Base-by-base conservation (phyloP, 1,284 basidiomycete genomes). In the Ceratobasidium sp. region DNA sequence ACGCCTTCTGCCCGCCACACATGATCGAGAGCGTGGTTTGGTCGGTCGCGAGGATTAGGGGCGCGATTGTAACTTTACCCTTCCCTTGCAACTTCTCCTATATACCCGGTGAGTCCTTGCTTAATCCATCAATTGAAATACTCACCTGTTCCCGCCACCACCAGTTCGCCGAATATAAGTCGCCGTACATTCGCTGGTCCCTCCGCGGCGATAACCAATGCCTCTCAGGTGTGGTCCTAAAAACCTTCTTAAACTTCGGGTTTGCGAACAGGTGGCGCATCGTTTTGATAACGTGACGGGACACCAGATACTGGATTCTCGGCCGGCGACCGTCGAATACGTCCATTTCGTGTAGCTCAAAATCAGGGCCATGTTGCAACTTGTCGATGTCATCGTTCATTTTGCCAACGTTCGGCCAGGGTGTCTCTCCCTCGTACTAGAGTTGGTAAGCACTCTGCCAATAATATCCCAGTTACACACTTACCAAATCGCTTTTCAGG, bases 21-120 rank as follows among this genome's bases (percentile, higher is more conserved):
- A 34, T 70, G n/a, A 59, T 70, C 17, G 68, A 57, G 2, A 70
- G 9, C 5, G 13, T 70, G 5, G 68, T 70, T n/a, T 70, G 32
- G 37, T 70, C 68, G 11, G 68, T 22, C 37, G 68, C 52, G 2
- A 70, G 5, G 32, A 70, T 70, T 34, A 70, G 15, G 15, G 34
- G 5, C 13, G 54, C 52, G 17, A 70, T 44, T 8, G 68, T 70
- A 2, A 34, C 68, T 6, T 25, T 29, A 7, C 56, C n/a, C 56
- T 29, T 59, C 32, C 25, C 25, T 7, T 15, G 25, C 15, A 29
- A 6, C 25, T 59, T 32, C 29, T n/a, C n/a, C n/a, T n/a, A n/a
- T n/a, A n/a, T n/a, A n/a, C n/a, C n/a, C n/a, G n/a, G n/a, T n/a
- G n/a, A n/a, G n/a, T n/a, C n/a, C n/a, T n/a, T n/a, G n/a, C n/a